These are phyloP conservation scores for Scenedesmus sp. DNA, from an alignment of 163 green algal species.

Conservation along the genomic window DNA sequence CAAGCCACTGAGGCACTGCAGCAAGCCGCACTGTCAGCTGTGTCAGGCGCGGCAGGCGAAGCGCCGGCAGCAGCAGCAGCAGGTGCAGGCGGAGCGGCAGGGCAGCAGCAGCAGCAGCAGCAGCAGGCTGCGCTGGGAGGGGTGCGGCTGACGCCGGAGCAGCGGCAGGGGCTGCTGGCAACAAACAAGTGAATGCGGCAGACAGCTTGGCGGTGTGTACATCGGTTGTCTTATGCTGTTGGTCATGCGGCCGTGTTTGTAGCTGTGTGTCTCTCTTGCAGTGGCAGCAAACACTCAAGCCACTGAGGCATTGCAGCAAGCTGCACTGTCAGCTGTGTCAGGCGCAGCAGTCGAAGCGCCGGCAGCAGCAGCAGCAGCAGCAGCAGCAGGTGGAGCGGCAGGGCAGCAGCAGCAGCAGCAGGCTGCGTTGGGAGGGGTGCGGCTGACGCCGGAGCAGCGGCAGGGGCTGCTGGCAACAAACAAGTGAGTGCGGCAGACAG, in stretches of 20 bases:
- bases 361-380: neutral
- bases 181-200: neutral
- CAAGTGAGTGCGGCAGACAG: constrained; percentile 26
- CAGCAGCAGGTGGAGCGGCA: neutral
- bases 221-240: too few species aligned
- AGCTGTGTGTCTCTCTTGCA: too few species aligned
- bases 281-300: constrained; percentile 27
- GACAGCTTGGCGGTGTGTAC: too few species aligned
- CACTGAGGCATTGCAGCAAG: neutral
- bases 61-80: constrained; percentile 10
- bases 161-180: neutral
- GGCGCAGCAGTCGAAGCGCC: neutral
- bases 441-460: constrained; percentile 25
- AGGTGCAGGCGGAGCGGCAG: neutral
- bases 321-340: neutral
- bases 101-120: constrained; percentile 6
- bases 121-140: neutral
- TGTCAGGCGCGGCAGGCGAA: neutral
- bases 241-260: too few species aligned
- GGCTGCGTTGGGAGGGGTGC: neutral
- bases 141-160: too few species aligned
- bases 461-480: constrained; percentile 54
- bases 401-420: constrained; percentile 1
- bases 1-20: neutral
- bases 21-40: neutral